Percentiles rank a stretch among this genome's conserved stretches.
Evolutionary conservation across 768 basidiomycete genomes (phyloP).

Genomic region (Tricholoma sp.): DNA sequence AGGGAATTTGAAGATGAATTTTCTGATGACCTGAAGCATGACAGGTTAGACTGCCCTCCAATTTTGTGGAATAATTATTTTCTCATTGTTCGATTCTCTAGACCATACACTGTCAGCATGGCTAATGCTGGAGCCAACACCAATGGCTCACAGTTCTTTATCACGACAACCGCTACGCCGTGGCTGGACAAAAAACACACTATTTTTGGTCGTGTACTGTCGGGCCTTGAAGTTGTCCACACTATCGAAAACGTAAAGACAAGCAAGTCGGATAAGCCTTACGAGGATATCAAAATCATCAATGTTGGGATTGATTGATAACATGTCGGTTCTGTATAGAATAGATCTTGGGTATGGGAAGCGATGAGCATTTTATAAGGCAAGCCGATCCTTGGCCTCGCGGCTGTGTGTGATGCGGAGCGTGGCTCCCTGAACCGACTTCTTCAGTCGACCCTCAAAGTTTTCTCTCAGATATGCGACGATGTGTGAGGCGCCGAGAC

Average conservation of each 20-base stretch:
- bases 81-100: constrained; percentile 22
- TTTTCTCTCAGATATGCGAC: constrained; percentile 25
- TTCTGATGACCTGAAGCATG: constrained; percentile 81
- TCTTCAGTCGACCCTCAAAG: constrained; percentile 29
- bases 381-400: constrained; percentile 42
- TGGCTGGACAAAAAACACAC: constrained; percentile 93
- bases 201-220: constrained; percentile 85
- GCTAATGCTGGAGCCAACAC: constrained; percentile 87
- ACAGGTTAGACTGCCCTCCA: constrained; percentile 49
- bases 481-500: constrained; percentile 21
- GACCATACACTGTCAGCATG: constrained; percentile 95
- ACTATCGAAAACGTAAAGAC: constrained; percentile 88
- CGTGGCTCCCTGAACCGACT: constrained; percentile 14
- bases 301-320: constrained; percentile 68
- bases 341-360: background rate
- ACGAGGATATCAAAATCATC: constrained; percentile 89
- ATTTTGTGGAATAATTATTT: background rate
- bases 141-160: constrained; percentile 97
- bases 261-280: constrained; percentile 83
- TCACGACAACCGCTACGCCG: constrained; percentile 90
- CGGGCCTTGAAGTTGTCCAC: constrained; percentile 87
- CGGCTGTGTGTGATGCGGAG: constrained; percentile 28
- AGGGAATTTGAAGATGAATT: constrained; percentile 93
- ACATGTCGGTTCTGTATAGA: constrained; percentile 6
- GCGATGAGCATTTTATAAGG: constrained; percentile 25